These are phyloP conservation scores for Sphagnum magellanicum DNA, from an alignment of 228 moss, liverwort and hornwort species.

Conservation along the genomic window DNA sequence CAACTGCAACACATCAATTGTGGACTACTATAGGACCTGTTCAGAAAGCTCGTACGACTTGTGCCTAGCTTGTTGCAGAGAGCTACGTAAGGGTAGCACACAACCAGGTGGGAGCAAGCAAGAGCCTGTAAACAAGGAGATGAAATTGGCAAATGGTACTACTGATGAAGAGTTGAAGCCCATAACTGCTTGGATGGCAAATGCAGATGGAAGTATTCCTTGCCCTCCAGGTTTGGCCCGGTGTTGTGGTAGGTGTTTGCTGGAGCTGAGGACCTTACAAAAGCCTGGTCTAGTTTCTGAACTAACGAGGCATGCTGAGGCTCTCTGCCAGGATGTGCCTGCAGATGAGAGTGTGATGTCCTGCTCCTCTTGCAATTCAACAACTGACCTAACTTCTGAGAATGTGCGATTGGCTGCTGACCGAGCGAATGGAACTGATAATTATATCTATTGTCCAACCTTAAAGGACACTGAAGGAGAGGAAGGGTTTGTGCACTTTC, in stretches of 20 bases:
- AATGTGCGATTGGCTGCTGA: conserved; percentile 27
- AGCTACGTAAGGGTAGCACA: conserved; percentile 55
- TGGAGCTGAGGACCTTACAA: conserved; percentile 62
- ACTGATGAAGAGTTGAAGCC: conserved; percentile 4
- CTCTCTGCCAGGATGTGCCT: conserved; percentile 24
- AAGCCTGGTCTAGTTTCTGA: conserved; percentile 59
- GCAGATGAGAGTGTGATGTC: conserved; percentile 7
- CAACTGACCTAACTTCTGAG: conserved; percentile 1
- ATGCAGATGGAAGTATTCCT: conserved; percentile 47
- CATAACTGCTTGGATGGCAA: conserved; percentile 46
- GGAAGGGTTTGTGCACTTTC: conserved; percentile 68
- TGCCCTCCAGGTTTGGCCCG: conserved; percentile 58
- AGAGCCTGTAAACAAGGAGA: conserved; percentile 28
- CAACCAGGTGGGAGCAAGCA: conserved; percentile 72
- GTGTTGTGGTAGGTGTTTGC: conserved; percentile 27
- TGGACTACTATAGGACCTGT: conserved; percentile 81
- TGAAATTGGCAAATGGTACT: conserved; percentile 1
- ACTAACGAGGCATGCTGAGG: conserved; percentile 50
- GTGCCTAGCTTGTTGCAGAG: conserved; percentile 78
- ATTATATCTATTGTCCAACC: conserved; percentile 58
- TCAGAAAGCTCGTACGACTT: conserved; percentile 63
- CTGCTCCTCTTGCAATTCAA: conserved; percentile 14
- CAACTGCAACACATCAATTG: conserved; percentile 87
- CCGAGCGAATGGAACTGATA: conserved; percentile 21
- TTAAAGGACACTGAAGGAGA: conserved; percentile 39